Evolutionary conservation across 495 filamentous ascomycete species (phyloP).

Genomic region (Umbilicaria muhlenbergii): DNA sequence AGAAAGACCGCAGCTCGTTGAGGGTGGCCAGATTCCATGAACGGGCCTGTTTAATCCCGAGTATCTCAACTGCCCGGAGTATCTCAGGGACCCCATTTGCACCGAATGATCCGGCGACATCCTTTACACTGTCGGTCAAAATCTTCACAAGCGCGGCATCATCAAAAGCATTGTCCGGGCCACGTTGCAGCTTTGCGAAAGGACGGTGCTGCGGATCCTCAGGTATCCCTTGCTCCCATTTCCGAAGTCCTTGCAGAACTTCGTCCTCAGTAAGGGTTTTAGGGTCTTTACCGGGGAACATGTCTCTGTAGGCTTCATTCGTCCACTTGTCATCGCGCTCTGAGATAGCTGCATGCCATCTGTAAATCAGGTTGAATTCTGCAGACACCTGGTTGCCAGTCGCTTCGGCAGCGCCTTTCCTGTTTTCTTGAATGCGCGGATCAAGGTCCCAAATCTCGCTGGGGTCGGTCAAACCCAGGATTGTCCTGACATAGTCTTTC

Average conservation of each 20-base stretch:
- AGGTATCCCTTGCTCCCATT: conserved; percentile 41
- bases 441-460: conserved; percentile 62
- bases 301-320: conserved; percentile 40
- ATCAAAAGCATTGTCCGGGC: conserved; percentile 39
- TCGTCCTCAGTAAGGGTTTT: conserved; percentile 34
- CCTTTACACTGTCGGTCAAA: conserved; percentile 47
- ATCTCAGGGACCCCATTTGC: conserved; percentile 58
- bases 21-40: conserved; percentile 70
- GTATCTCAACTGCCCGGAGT: conserved; percentile 62
- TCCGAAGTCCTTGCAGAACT: conserved; percentile 40
- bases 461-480: conserved; percentile 59
- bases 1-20: conserved; percentile 79
- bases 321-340: conserved; percentile 62
- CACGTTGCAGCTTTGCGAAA: conserved; percentile 43
- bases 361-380: conserved; percentile 63
- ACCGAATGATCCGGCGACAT: conserved; percentile 43
- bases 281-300: conserved; percentile 42
- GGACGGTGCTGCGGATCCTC: conserved; percentile 47
- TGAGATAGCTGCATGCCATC: conserved; percentile 70
- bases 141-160: conserved; percentile 58
- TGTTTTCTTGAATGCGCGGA: conserved; percentile 34
- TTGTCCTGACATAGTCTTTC: conserved; percentile 69
- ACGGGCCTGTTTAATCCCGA: conserved; percentile 74
- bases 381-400: conserved; percentile 61
- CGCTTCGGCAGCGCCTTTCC: conserved; percentile 22